A percentile compares a stretch with the other conserved stretches of the same genome.
Conservation (phyloP, 2,329 filamentous ascomycete genomes). For the Hypocreales sp. region DNA sequence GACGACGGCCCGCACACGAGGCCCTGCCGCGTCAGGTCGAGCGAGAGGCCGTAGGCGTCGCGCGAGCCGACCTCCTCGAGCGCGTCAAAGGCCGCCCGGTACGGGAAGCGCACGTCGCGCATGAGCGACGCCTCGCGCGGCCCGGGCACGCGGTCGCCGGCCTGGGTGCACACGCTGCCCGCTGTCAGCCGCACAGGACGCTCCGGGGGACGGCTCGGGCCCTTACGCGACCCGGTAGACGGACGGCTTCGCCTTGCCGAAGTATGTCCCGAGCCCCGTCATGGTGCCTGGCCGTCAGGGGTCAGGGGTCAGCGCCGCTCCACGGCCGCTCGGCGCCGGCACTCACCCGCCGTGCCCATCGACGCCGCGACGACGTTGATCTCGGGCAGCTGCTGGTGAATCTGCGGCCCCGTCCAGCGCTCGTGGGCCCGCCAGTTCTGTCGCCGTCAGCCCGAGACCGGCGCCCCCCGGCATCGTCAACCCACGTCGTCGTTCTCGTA, state of each 20-base stretch:
- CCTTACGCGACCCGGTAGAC: conserved; percentile 22
- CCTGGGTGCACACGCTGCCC: conserved; percentile 40
- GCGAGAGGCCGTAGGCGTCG: conserved; percentile 35
- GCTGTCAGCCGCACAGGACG: too few relatives aligned
- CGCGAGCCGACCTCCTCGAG: conserved; percentile 39
- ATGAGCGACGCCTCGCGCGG: conserved; percentile 36
- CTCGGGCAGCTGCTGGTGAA: conserved; percentile 37
- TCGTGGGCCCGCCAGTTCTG: conserved; percentile 38
- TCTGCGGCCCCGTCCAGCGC: conserved; percentile 44
- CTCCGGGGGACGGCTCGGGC: too few relatives aligned
- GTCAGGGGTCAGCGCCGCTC: too few relatives aligned
- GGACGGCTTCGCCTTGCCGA: conserved; percentile 32
- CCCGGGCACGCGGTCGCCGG: conserved; percentile 41
- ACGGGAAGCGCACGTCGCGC: conserved; percentile 38
- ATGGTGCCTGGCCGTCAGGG: conserved; percentile 24
- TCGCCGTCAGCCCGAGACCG: background rate
- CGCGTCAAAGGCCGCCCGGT: conserved; percentile 34
- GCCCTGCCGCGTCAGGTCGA: conserved; percentile 39
- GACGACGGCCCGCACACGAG: conserved; percentile 47
- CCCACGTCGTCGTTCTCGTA: conserved; percentile 17
- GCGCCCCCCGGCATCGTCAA: too few relatives aligned
- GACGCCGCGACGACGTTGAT: conserved; percentile 39
- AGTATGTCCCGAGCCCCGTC: conserved; percentile 33
- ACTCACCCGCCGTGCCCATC: conserved; percentile 31
- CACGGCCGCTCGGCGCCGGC: too few relatives aligned